Base-by-base conservation (phyloP, 1,139 yeast species). In the Candida smagusa region DNA sequence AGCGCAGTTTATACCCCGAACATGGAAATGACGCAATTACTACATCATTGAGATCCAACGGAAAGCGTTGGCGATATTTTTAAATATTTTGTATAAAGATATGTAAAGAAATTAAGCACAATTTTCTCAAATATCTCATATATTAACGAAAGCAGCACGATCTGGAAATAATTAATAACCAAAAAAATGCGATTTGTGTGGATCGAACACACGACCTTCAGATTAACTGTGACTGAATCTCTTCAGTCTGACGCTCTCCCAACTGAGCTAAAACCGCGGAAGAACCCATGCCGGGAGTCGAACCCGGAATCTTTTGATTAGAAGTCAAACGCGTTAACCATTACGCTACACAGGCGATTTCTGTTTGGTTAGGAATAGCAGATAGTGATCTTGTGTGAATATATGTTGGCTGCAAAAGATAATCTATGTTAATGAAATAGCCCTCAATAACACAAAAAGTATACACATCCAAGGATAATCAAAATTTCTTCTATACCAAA, bases 191-290 rank as follows among this genome's bases (percentile, higher is more conserved):
- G 47, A 39, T 44, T 44, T 43, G 41, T 53, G 74, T 68, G 74
- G 74, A 68, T 68, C 74, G 74, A 68, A 68, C 74, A 68, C 74
- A 68, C 70, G 74, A 68, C 75, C 75, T 68, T 65, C 73, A 68
- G 74, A 68, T 68, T 55, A 55, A 56, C 61, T 58, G 61, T 49
- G 62, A 59, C 64, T 49, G 55, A 56, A 54, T 44, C 40, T 45
- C 86, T 80, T 80, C 86, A 80, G 86, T 80, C 86, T 79, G 84
- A 77, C 86, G 86, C 86, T 81, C 86, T 81, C 86, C 87, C 86
- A 75, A 77, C 85, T 81, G 86, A 81, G 86, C 86, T 68, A 68
- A 68, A 67, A 54, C 69, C 66, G 61, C 61, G 32, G 27, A 24
- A 37, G 40, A 47, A 48, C 52, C 53, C 52, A 48, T 49, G 52